Evolutionary conservation across 805 yeast species (phyloP), one percentile per base, ranked within the genome.

Genomic region (Saccharomycopsis malanga): DNA sequence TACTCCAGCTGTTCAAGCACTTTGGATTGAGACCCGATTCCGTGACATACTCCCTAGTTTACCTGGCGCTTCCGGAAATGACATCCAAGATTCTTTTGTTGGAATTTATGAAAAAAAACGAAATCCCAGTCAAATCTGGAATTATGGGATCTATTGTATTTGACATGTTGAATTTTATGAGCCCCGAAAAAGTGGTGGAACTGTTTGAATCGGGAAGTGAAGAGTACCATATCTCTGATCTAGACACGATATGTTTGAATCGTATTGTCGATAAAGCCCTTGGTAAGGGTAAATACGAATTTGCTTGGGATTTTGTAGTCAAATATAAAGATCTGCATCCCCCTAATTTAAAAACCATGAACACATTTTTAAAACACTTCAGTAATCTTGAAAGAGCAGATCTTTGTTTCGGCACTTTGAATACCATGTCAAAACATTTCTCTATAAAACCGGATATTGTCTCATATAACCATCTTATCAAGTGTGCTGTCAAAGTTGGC

Each of bases 31-130:
- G 52, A 2, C 69, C 70, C 0, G 69, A 71, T 52, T 34, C 64
- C 1, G 54, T 56, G 1, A 70, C 76, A 0, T 70, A 73, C 70
- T 57, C 61, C 15, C 49, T 64, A 3, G 54, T 69, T 9, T 64
- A 61, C 48, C 53, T 58, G 14, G 48, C 67, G 9, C 44, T 70
- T 14, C 56, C 57, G 10, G 71, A 68, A 42, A 61, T 59, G 38
- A 47, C 57, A 2, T 62, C 69, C n/a, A 62, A 63, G 38, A 55
- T 58, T 3, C 43, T 60, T 1, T 57, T 65, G 36, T 35, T 68
- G 5, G 60, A 61, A 37, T 62, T 61, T 29, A 59, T 72, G 61
- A 44, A 54, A 4, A 52, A 57, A 23, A 45, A 59, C 27, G 56
- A 56, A n/a, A 57, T 66, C 3, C 69, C 69, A 2, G 46, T 63